Evolutionary conservation across 345 rosid species (phyloP), one percentile per base, ranked within the genome.

Genomic region (Nephelium lappaceum): DNA sequence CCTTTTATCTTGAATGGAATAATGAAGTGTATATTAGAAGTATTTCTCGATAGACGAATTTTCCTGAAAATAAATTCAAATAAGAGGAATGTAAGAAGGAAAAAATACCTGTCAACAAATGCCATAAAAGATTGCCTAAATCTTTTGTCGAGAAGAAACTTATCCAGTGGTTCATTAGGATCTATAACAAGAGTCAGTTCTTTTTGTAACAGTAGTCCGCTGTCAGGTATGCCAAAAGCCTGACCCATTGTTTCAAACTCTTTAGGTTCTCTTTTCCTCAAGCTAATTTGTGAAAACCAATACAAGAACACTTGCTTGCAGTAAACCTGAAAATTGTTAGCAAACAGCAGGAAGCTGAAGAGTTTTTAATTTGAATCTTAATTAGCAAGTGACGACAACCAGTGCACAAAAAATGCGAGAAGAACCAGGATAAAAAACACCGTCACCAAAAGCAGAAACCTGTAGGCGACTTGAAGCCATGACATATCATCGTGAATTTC

Each of bases 211-310:
- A 95, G 80, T 43, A 92, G 79, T 78, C 97, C 98, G 12, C 97
- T 95, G 71, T 93, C 98, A 1, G 91, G 95, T 81, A 95, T 95
- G 72, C 98, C 94, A 55, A 95, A 85, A 81, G 98, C 98, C 82
- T 86, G 86, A 45, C 95, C 93, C 98, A 95, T 93, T 62, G 95
- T 86, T 73, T 85, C 90, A 77, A 88, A 93, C 77, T 82, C 87
- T 78, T 64, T 70, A 64, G 88, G 87, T 69, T 90, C 93, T 78
- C 89, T 88, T 88, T 77, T 91, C 79, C 90, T 91, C 80, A 95
- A 77, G 84, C 98, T 92, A 83, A 95, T 92, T 89, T 92, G 98
- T 1, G 98, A 87, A 93, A 74, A 84, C 83, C 73, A 91, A 75
- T 3, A 92, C 91, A 15, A 95, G 94, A 80, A 90, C 36, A 55